Percentiles rank a stretch among this genome's conserved stretches.
phyloP scores from a whole-genome alignment of 805 yeast genomes.

The Saccharomycopsis sp. region DNA sequence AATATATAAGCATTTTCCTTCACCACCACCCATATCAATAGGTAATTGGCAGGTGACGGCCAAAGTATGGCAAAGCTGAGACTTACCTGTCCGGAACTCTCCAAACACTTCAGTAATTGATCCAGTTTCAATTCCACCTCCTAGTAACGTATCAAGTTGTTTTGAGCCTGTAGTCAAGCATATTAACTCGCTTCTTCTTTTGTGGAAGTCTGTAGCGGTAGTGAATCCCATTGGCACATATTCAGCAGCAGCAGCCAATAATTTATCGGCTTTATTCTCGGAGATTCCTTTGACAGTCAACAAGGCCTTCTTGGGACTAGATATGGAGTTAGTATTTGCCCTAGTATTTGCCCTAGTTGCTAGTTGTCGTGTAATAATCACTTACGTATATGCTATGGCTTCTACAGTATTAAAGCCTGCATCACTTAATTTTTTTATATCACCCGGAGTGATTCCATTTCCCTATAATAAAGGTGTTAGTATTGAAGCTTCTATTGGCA shows the following conservation, averaged over 20 bases:
- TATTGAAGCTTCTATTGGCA: background rate
- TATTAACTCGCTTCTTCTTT: conserved; percentile 82
- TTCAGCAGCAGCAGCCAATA: conserved; percentile 76
- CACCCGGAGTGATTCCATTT: conserved; percentile 78
- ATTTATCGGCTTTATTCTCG: conserved; percentile 88
- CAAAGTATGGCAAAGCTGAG: conserved; percentile 92
- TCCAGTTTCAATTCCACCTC: conserved; percentile 97
- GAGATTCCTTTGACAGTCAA: conserved; percentile 84
- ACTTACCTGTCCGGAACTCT: conserved; percentile 95
- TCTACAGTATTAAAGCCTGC: conserved; percentile 88
- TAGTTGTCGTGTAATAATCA: no score
- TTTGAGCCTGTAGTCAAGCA: conserved; percentile 95
- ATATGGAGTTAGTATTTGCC: background rate
- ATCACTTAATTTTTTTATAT: conserved; percentile 71
- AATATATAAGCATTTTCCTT: conserved; percentile 91
- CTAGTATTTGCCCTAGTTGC: no score
- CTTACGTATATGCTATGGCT: conserved; percentile 77
- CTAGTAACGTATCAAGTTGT: conserved; percentile 83
- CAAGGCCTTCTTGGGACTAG: conserved; percentile 64
- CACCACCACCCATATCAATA: conserved; percentile 96
- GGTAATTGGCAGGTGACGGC: conserved; percentile 97
- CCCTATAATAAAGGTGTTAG: conserved; percentile 41
- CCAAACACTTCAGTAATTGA: conserved; percentile 95
- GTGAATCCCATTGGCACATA: conserved; percentile 95
- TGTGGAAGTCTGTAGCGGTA: conserved; percentile 91